These are phyloP conservation scores for Cupressus sempervirens DNA, from an alignment of 75 land plant genomes.

Conservation along the genomic window DNA sequence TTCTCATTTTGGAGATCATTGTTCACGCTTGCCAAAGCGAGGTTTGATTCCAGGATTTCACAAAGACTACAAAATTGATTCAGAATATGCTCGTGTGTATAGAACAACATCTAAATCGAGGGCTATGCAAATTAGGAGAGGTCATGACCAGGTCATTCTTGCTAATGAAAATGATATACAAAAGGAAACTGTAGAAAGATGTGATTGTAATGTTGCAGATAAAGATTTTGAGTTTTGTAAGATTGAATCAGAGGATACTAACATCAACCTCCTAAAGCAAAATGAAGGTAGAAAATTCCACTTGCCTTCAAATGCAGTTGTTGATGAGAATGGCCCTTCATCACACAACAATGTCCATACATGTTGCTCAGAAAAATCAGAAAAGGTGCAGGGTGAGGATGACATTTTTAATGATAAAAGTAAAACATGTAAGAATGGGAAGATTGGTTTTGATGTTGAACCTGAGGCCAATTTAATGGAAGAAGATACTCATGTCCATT, in stretches of 20 bases:
- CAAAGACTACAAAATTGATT: conserved; percentile 24
- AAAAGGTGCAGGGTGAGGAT: neutral
- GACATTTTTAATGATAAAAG: neutral
- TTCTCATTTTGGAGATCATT: neutral
- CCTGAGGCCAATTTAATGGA: neutral
- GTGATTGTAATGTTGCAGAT: neutral
- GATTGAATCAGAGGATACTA: neutral
- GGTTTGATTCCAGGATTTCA: conserved; percentile 13
- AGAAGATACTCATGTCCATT: neutral
- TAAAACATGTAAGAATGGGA: neutral
- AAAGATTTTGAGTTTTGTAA: neutral
- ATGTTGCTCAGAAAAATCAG: neutral
- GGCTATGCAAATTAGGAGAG: conserved; percentile 27
- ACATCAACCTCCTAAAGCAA: neutral
- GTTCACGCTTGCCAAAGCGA: neutral
- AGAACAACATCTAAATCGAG: conserved; percentile 37
- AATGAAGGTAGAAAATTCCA: neutral
- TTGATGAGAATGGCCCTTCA: neutral
- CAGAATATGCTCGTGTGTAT: conserved; percentile 38
- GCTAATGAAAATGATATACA: neutral
- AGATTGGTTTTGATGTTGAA: neutral
- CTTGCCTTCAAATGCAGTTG: neutral
- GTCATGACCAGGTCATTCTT: neutral
- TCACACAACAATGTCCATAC: neutral
- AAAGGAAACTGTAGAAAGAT: neutral